Conservation (phyloP, 83 land plant genomes). For the Larix sibirica region DNA sequence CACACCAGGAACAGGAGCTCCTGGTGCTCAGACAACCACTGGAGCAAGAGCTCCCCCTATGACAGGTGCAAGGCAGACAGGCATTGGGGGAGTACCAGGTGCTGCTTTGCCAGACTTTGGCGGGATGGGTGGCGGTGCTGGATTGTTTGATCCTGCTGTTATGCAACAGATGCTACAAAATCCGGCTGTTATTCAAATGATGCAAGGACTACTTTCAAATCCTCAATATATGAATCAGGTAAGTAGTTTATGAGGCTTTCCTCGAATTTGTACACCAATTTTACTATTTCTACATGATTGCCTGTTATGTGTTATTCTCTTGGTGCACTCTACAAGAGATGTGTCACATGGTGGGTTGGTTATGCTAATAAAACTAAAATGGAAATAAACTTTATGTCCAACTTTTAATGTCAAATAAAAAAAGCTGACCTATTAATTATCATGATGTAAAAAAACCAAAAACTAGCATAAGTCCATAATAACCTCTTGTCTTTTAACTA, state of each 20-base stretch:
- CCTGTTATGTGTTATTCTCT: not conserved
- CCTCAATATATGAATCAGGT: constrained; percentile 94
- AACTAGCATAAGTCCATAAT: too few species aligned
- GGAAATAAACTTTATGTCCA: too few species aligned
- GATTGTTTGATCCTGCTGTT: constrained; percentile 45
- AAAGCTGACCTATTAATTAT: too few species aligned
- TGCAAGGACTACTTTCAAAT: constrained; percentile 81
- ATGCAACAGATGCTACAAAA: constrained; percentile 87
- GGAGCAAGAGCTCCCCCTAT: constrained; percentile 41
- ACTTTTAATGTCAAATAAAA: too few species aligned
- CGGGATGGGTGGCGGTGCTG: constrained; percentile 43
- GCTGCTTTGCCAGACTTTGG: constrained; percentile 62
- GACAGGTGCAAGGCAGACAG: constrained; percentile 34
- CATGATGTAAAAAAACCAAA: too few species aligned
- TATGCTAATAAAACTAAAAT: too few species aligned
- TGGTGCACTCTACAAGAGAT: not conserved
- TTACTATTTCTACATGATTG: not conserved
- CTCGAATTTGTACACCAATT: not conserved
- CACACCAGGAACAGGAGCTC: constrained; percentile 17
- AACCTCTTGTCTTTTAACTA: too few species aligned
- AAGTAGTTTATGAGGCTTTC: not conserved
- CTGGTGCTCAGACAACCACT: constrained; percentile 41
- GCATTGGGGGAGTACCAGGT: constrained; percentile 53
- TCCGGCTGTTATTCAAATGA: constrained; percentile 81
- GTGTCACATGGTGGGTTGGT: too few species aligned